These are phyloP conservation scores for Pseudognaphalium luteoalbum DNA, from an alignment of 129 eudicot genomes.

Conservation along the genomic window DNA sequence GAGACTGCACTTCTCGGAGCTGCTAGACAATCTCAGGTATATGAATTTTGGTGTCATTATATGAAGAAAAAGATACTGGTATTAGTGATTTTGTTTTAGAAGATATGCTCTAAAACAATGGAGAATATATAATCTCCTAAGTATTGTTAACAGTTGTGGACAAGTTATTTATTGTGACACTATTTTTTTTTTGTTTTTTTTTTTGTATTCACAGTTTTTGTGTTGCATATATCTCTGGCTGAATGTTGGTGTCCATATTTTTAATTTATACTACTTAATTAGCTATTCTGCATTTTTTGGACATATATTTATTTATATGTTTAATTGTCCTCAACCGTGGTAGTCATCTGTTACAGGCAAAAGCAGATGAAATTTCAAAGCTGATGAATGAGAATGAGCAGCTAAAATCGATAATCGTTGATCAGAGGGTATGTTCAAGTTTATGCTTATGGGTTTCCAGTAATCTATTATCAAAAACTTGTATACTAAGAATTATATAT, in stretches of 20 bases:
- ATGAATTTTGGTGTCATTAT: background rate
- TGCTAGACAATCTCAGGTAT: slow-evolving; percentile 90
- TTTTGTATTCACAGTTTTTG: background rate
- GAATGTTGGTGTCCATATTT: background rate
- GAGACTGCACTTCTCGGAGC: slow-evolving; percentile 85
- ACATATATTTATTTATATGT: background rate
- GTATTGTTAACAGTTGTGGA: too few species aligned
- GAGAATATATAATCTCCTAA: too few species aligned
- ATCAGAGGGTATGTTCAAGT: slow-evolving; percentile 50
- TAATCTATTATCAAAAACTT: background rate
- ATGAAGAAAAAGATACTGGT: background rate
- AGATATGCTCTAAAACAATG: too few species aligned
- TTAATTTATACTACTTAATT: slow-evolving; percentile 7
- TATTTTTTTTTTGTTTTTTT: too few species aligned
- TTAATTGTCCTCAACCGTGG: slow-evolving; percentile 15
- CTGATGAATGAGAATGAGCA: slow-evolving; percentile 92
- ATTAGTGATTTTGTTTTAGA: too few species aligned
- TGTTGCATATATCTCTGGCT: background rate
- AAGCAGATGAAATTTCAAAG: slow-evolving; percentile 91
- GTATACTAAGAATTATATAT: background rate
- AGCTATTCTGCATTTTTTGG: background rate
- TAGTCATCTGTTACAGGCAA: slow-evolving; percentile 53
- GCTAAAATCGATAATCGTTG: slow-evolving; percentile 61
- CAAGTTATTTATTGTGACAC: too few species aligned
- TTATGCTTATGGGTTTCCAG: slow-evolving; percentile 22